Evolutionary conservation across 176 grass and related monocot species (phyloP), one percentile per base, ranked within the genome.

Genomic region (Cenchrus americanus): DNA sequence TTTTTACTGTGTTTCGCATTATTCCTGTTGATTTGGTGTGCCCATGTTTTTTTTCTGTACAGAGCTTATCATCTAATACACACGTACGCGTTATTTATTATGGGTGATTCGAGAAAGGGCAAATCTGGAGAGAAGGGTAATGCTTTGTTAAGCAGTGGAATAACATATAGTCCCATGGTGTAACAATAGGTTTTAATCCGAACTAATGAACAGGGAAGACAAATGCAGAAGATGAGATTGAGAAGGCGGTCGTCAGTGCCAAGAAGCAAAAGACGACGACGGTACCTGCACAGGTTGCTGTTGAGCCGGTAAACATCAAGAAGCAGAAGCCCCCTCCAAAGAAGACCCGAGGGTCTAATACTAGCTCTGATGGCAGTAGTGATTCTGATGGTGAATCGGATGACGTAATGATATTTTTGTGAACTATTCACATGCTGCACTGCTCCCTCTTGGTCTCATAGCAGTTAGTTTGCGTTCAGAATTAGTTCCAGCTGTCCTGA

Each of bases 251-350:
- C 41, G 10, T 47, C 41, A 91, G 81, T 82, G 75, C 83, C 13
- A 97, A 97, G 86, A 97, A 92, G 86, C 86, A 78, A 69, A 97
- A 94, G 71, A 66, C 78, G 63, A 97, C 92, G 71, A 66, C 78
- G 63, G 87, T 51, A 41, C 48, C 57, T 76, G 58, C 52, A 71
- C 88, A 77, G 27, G 27, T 30, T 61, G n/a, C n/a, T n/a, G 62
- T 47, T 0, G 18, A 81, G 13, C 62, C 40, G 59, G 65, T 69
- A 37, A 37, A n/a, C n/a, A n/a, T n/a, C n/a, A n/a, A 37, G 26
- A 91, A 91, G 82, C 87, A 96, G 83, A 41, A 73, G 73, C 55
- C 69, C 15, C 79, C 90, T 71, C 85, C 82, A 21, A 95, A 95
- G 79, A 83, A 90, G 52, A 59, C 68, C 26, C 26, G 67, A 37